These are phyloP conservation scores for Quercus agrifolia DNA, from an alignment of 306 rosid species.

Conservation along the genomic window DNA sequence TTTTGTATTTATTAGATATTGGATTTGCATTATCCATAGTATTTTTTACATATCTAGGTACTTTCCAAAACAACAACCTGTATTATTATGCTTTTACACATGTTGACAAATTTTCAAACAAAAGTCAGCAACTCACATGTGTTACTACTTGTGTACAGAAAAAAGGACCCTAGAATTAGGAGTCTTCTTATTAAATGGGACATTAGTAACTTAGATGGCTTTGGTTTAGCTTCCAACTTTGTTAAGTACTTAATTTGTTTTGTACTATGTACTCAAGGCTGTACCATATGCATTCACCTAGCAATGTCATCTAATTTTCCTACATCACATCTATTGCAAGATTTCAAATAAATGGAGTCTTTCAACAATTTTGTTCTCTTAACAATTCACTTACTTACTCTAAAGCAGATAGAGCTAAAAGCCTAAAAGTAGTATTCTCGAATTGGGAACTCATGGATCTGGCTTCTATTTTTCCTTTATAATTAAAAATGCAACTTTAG, in stretches of 20 bases:
- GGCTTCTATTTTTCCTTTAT: not conserved
- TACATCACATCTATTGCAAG: not conserved
- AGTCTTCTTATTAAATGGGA: too few relatives aligned
- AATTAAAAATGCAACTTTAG: not conserved
- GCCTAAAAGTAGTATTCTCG: not conserved
- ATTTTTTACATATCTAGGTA: not conserved
- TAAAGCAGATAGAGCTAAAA: not conserved
- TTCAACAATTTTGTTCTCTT: not conserved
- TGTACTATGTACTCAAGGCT: too few relatives aligned
- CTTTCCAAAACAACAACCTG: too few relatives aligned
- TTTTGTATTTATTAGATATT: not conserved
- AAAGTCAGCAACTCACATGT: too few relatives aligned
- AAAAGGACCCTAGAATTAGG: too few relatives aligned
- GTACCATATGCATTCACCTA: too few relatives aligned
- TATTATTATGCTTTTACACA: not conserved
- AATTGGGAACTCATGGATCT: not conserved
- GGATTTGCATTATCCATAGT: not conserved
- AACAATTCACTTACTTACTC: too few relatives aligned
- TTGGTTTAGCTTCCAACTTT: too few relatives aligned
- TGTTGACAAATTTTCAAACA: not conserved
- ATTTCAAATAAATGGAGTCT: not conserved
- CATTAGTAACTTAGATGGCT: too few relatives aligned
- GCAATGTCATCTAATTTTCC: not conserved
- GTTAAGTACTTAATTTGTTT: too few relatives aligned
- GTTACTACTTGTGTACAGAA: too few relatives aligned